phyloP scores from a whole-genome alignment of 495 filamentous ascomycete species.

The Aspergillus steynii region DNA sequence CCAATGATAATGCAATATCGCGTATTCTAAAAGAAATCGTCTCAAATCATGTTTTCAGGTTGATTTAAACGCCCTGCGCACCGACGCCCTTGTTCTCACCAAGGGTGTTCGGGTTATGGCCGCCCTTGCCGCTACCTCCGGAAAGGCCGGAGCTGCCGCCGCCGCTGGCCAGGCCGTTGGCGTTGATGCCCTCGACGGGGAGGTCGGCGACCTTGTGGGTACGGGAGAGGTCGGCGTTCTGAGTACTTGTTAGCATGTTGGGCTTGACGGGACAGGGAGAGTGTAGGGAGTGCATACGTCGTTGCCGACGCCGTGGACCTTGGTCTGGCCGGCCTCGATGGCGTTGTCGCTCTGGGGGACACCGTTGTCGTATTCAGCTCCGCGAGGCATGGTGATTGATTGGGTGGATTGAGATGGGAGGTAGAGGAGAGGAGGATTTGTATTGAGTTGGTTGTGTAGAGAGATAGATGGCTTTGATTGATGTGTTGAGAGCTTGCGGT shows the following conservation, averaged over 20 bases:
- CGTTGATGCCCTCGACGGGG: conserved; percentile 37
- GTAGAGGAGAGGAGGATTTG: background rate
- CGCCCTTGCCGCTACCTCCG: conserved; percentile 42
- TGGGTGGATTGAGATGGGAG: conserved; percentile 3
- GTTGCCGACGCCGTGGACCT: conserved; percentile 41
- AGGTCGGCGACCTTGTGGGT: conserved; percentile 43
- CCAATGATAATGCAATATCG: background rate
- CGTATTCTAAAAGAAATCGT: background rate
- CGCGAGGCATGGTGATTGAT: conserved; percentile 47
- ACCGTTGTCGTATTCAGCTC: conserved; percentile 51
- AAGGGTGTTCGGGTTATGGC: conserved; percentile 41
- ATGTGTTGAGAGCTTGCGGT: background rate
- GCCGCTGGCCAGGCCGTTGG: conserved; percentile 30
- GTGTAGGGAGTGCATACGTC: conserved; percentile 29
- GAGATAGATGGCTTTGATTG: no score
- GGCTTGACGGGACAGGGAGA: background rate
- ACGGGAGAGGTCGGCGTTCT: conserved; percentile 44
- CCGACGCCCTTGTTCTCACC: conserved; percentile 42
- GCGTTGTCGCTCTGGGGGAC: conserved; percentile 52
- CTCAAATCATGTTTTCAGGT: background rate
- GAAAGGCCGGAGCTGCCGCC: conserved; percentile 23
- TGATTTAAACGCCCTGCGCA: conserved; percentile 16
- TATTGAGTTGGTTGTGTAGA: background rate
- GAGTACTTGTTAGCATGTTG: conserved; percentile 3
- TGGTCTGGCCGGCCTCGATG: conserved; percentile 45